phyloP scores from a whole-genome alignment of 768 basidiomycete species.

The Solioccasus polychromus region DNA sequence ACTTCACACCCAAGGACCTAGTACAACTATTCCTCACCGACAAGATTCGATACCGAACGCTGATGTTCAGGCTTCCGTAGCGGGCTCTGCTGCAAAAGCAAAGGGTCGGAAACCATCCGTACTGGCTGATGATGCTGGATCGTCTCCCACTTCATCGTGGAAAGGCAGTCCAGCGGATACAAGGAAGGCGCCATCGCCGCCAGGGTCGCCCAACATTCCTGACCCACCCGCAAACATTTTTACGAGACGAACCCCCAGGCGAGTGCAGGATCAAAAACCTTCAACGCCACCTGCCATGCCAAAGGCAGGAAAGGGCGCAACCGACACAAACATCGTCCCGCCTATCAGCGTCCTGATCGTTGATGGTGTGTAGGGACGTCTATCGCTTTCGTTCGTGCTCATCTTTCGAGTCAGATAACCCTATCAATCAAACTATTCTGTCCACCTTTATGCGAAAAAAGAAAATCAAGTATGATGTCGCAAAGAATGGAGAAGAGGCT shows the following conservation, averaged over 20 bases:
- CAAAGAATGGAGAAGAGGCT: slow-evolving; percentile 93
- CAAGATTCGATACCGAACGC: slow-evolving; percentile 26
- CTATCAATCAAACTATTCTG: slow-evolving; percentile 96
- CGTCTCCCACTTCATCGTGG: slow-evolving; percentile 16
- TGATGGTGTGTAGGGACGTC: slow-evolving; percentile 63
- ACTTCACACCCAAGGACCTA: slow-evolving; percentile 21
- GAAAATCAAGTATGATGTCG: slow-evolving; percentile 91
- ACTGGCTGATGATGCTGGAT: slow-evolving; percentile 25
- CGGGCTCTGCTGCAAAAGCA: slow-evolving; percentile 11
- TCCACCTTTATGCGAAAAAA: slow-evolving; percentile 97
- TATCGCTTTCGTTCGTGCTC: slow-evolving; percentile 5
- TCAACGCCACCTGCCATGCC: slow-evolving; percentile 29
- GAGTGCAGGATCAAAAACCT: slow-evolving; percentile 30
- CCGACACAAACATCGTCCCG: slow-evolving; percentile 78
- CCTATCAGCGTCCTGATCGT: slow-evolving; percentile 98
- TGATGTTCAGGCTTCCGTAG: slow-evolving; percentile 12
- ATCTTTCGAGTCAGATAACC: slow-evolving; percentile 69
- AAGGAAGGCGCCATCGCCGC: slow-evolving; percentile 35
- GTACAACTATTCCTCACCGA: slow-evolving; percentile 12
- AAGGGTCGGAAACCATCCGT: slow-evolving; percentile 32
- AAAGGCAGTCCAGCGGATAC: slow-evolving; percentile 27
- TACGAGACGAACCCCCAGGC: slow-evolving; percentile 31
- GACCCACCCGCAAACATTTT: slow-evolving; percentile 23
- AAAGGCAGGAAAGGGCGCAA: slow-evolving; percentile 50
- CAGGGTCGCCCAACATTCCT: slow-evolving; percentile 29